Evolutionary conservation across 2,329 filamentous ascomycete genomes (phyloP).

Genomic region (Exophiala mesophila): DNA sequence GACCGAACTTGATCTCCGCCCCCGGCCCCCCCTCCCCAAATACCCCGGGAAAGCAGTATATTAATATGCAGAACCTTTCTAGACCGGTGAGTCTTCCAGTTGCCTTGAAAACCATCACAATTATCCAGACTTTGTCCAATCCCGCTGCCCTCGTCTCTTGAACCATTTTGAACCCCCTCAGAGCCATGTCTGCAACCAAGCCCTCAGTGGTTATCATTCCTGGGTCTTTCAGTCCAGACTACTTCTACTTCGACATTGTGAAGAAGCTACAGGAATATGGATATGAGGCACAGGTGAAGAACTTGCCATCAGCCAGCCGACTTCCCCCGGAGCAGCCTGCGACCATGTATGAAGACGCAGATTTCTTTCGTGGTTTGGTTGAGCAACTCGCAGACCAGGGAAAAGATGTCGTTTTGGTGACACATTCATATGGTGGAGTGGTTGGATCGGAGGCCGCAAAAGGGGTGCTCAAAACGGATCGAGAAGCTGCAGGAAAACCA

Average conservation of each 20-base stretch:
- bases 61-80: too few species aligned
- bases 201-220: constrained; percentile 9
- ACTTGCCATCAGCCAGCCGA: constrained; percentile 9
- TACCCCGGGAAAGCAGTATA: too few species aligned
- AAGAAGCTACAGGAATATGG: background rate
- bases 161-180: too few species aligned
- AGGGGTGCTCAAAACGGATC: constrained; percentile 27
- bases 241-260: constrained; percentile 3
- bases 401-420: constrained; percentile 29
- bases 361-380: constrained; percentile 26
- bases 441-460: constrained; percentile 30
- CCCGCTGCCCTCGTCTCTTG: too few species aligned
- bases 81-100: too few species aligned
- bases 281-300: constrained; percentile 4
- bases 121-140: too few species aligned
- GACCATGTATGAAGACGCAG: constrained; percentile 31
- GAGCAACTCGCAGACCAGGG: constrained; percentile 27
- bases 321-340: constrained; percentile 25
- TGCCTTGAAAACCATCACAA: too few species aligned
- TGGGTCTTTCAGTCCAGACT: constrained; percentile 6
- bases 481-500: constrained; percentile 24
- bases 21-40: too few species aligned
- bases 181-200: too few species aligned
- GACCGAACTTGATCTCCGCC: too few species aligned
- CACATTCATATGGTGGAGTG: constrained; percentile 33